Evolutionary conservation across 2,329 filamentous ascomycete species (phyloP).

Genomic region (Penicillium paneum): DNA sequence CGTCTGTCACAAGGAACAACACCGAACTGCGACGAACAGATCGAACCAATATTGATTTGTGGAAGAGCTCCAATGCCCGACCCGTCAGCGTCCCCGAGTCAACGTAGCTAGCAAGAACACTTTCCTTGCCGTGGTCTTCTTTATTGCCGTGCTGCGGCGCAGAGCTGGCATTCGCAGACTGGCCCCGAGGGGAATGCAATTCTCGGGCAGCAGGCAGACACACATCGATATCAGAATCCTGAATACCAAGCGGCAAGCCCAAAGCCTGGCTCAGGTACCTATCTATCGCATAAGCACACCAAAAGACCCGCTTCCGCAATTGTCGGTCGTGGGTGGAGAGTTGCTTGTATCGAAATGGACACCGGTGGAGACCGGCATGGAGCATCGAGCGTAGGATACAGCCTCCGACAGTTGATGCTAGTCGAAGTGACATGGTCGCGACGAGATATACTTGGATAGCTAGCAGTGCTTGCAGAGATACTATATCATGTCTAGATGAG

Average conservation of each 20-base stretch:
- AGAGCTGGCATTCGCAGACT: background rate
- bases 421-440: conserved; percentile 48
- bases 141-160: conserved; percentile 1
- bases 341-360: conserved; percentile 51
- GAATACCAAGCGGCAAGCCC: conserved; percentile 41
- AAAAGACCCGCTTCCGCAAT: conserved; percentile 43
- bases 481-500: conserved; percentile 43
- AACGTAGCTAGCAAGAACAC: conserved; percentile 39
- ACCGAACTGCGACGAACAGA: conserved; percentile 39
- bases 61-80: conserved; percentile 41
- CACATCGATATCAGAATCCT: conserved; percentile 44
- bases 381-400: conserved; percentile 48
- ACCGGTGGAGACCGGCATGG: conserved; percentile 52
- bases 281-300: conserved; percentile 43
- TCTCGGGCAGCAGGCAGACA: conserved; percentile 48
- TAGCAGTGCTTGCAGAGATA: conserved; percentile 50
- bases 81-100: conserved; percentile 41
- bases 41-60: conserved; percentile 42
- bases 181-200: conserved; percentile 32
- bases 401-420: conserved; percentile 50
- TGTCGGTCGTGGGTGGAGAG: conserved; percentile 43
- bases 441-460: conserved; percentile 51
- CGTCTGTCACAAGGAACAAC: conserved; percentile 39
- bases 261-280: conserved; percentile 42
- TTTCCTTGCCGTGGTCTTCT: conserved; percentile 25